Base-by-base conservation (phyloP, 2,329 filamentous ascomycete genomes). In the Chaetoscypha palmicola region DNA sequence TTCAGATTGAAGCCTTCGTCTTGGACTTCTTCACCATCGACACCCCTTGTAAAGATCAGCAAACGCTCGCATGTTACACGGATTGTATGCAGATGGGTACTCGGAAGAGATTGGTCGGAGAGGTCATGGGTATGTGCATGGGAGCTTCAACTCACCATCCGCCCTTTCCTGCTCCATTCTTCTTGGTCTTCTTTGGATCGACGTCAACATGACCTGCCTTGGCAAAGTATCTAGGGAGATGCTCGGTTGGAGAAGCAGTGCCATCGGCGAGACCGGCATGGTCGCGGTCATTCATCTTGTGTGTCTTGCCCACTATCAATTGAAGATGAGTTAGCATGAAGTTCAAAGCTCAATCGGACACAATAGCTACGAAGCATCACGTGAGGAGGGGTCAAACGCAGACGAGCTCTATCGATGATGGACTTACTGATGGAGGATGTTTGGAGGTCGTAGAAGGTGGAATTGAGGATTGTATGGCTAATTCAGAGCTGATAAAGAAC, bases 111-210 rank as follows among this genome's bases (percentile, higher is more conserved):
- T n/a, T n/a, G n/a, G n/a, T n/a, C n/a, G n/a, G n/a, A n/a, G n/a
- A n/a, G n/a, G n/a, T n/a, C n/a, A n/a, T n/a, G 20, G 16, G 16
- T 7, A 24, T 17, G 21, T 26, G 16, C 17, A 33, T 12, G n/a
- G 17, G 28, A 10, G 19, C 22, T 2, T 12, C 11, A 14, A 59
- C 83, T 67, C 77, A 95, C 91, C 91, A 98, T 68, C 96, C 96
- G 63, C 85, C 88, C 68, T 86, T 90, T 56, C 91, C 91, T 56
- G 78, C 84, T 52, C 91, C 91, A 61, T 94, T 86, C 74, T 98
- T 98, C 81, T 98, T 98, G 63, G 85, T 83, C 74, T 94, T 92
- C 67, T 87, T 89, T 49, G 92, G 91, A 62, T 94, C 86, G 56
- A 75, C 73, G 62, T 89, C 89, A 58, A 79, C 72, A 62, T 84